Conservation (phyloP, 2,329 filamentous ascomycete genomes). For the Botrytis fragariae region DNA sequence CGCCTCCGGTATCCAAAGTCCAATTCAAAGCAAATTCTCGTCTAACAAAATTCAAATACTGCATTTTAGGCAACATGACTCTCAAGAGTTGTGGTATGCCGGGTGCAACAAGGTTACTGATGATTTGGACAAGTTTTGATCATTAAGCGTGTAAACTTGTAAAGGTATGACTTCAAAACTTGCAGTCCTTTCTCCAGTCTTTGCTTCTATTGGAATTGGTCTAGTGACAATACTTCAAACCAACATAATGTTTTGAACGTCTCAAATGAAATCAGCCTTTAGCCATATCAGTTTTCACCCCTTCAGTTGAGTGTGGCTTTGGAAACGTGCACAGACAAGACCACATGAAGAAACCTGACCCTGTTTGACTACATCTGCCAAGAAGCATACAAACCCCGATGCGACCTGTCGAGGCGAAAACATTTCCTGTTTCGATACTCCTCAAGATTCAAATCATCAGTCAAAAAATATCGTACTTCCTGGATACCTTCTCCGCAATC, state of each 20-base stretch:
- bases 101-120: not conserved
- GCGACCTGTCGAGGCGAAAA: slow-evolving; percentile 15
- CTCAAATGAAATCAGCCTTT: not conserved
- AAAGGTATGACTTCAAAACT: not conserved
- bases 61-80: not conserved
- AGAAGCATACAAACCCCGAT: slow-evolving; percentile 5
- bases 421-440: slow-evolving; percentile 10
- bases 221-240: slow-evolving; percentile 16
- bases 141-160: not conserved
- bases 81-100: not conserved
- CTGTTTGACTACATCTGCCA: slow-evolving; percentile 20
- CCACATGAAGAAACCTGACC: slow-evolving; percentile 8
- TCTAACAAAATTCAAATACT: not conserved
- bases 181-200: not conserved
- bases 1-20: not conserved
- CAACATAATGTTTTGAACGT: not conserved
- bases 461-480: not conserved
- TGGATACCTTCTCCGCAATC: slow-evolving; percentile 7
- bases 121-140: not conserved
- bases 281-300: not conserved
- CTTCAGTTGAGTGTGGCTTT: slow-evolving; percentile 13
- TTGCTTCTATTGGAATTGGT: not conserved
- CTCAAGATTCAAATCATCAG: not conserved
- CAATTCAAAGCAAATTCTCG: not conserved
- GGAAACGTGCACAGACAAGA: slow-evolving; percentile 20